Evolutionary conservation across 148 eudicot genomes (phyloP).

Genomic region (Talinum fruticosum): DNA sequence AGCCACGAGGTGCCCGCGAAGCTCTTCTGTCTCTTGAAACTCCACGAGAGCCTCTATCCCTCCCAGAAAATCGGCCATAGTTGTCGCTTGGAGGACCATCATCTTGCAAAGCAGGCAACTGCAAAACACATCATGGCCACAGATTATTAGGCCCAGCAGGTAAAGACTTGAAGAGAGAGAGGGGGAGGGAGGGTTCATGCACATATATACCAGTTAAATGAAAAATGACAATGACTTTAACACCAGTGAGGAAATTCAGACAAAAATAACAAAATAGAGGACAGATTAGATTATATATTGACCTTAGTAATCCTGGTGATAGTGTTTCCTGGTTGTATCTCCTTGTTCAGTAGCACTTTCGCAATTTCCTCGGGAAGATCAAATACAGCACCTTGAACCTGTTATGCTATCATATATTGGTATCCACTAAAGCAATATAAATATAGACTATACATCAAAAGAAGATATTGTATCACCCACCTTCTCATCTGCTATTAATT

Average conservation of each 20-base stretch:
- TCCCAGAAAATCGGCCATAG: slow-evolving; percentile 77
- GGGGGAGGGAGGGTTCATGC: neutral
- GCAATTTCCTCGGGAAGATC: slow-evolving; percentile 98
- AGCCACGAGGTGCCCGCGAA: slow-evolving; percentile 52
- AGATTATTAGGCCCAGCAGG: slow-evolving; percentile 2
- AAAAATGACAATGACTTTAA: neutral
- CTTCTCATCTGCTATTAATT: slow-evolving; percentile 76
- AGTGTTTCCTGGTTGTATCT: slow-evolving; percentile 82
- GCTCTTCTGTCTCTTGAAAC: slow-evolving; percentile 38
- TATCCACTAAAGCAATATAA: neutral
- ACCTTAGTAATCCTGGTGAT: slow-evolving; percentile 83
- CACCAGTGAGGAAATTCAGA: neutral
- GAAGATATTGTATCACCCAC: slow-evolving; percentile 28
- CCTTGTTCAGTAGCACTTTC: slow-evolving; percentile 62
- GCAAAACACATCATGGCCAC: slow-evolving; percentile 27
- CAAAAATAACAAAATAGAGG: neutral
- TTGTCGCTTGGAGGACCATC: slow-evolving; percentile 76
- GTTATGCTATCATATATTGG: slow-evolving; percentile 17
- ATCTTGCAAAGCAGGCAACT: slow-evolving; percentile 97
- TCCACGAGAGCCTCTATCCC: slow-evolving; percentile 54
- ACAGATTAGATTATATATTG: neutral
- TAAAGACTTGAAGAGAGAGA: neutral
- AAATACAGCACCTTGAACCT: slow-evolving; percentile 95
- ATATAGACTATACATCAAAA: neutral
- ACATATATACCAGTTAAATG: neutral